Conservation (phyloP, 2,329 filamentous ascomycete genomes). For the Calonectria leucothoes region DNA sequence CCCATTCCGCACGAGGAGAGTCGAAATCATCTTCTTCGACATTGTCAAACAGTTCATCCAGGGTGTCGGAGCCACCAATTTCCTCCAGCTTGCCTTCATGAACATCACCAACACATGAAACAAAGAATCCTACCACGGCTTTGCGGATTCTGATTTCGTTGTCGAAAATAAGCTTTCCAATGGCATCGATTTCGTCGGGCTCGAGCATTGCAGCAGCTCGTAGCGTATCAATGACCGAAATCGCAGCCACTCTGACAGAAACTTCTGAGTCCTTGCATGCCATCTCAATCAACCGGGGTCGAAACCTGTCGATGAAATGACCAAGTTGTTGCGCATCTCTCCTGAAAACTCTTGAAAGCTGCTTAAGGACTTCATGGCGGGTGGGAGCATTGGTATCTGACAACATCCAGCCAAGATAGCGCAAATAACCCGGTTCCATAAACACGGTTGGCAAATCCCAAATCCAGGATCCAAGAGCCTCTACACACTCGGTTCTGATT, state of each 20-base stretch:
- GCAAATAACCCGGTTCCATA: conserved; percentile 88
- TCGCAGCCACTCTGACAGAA: conserved; percentile 81
- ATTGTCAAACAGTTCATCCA: conserved; percentile 78
- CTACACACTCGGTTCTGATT: conserved; percentile 89
- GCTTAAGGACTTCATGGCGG: conserved; percentile 86
- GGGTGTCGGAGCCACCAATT: conserved; percentile 80
- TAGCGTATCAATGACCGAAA: conserved; percentile 85
- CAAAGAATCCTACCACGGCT: conserved; percentile 90
- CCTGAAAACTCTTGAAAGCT: conserved; percentile 83
- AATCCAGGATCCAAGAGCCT: conserved; percentile 91
- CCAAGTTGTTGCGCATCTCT: conserved; percentile 85
- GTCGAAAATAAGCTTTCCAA: conserved; percentile 91
- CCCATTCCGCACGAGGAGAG: conserved; percentile 83
- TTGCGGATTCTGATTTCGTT: conserved; percentile 86
- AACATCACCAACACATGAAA: conserved; percentile 84
- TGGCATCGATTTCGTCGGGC: conserved; percentile 88
- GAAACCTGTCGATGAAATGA: conserved; percentile 93
- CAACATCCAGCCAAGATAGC: conserved; percentile 95
- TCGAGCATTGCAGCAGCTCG: conserved; percentile 89
- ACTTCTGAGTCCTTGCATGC: conserved; percentile 87
- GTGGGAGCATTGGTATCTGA: conserved; percentile 82
- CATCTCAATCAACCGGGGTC: conserved; percentile 90
- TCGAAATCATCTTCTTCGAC: conserved; percentile 82
- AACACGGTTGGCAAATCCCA: conserved; percentile 85
- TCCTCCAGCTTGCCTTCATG: conserved; percentile 85